Evolutionary conservation across 1,284 basidiomycete species (phyloP).

Genomic region (Puccinia polysora): DNA sequence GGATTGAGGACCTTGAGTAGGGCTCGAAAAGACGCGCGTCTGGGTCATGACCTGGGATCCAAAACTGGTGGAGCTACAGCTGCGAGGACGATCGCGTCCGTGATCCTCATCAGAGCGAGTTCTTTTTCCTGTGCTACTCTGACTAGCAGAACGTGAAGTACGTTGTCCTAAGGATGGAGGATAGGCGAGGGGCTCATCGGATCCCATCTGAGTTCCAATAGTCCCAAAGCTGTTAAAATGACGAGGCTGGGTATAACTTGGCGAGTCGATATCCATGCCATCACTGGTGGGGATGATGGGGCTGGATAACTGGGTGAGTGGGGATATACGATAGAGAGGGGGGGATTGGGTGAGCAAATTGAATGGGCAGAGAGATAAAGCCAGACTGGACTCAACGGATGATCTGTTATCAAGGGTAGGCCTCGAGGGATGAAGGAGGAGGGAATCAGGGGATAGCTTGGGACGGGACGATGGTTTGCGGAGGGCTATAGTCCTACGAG

Average conservation of each 20-base stretch:
- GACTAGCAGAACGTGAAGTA: conserved; percentile 16
- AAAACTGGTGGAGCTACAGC: background rate
- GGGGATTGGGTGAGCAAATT: no score
- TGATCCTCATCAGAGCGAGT: conserved; percentile 40
- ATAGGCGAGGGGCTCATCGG: background rate
- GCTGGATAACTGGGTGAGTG: background rate
- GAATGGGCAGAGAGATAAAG: background rate
- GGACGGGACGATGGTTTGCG: conserved; percentile 9
- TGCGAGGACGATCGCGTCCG: background rate
- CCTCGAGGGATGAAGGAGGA: background rate
- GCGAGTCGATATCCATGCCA: conserved; percentile 40
- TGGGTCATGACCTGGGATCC: background rate
- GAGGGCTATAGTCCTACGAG: conserved; percentile 21
- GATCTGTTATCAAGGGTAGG: background rate
- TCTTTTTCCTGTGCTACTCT: conserved; percentile 40
- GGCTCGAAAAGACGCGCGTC: background rate
- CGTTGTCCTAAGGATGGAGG: background rate
- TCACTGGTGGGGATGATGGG: background rate
- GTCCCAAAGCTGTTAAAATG: background rate
- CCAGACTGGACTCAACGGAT: background rate
- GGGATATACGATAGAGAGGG: no score
- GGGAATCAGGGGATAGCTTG: background rate
- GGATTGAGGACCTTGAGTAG: background rate
- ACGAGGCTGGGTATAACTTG: background rate
- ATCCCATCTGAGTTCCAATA: background rate